Percentiles rank a stretch among this genome's conserved stretches.
Evolutionary conservation across 2,329 filamentous ascomycete species (phyloP).

Genomic region (Colletotrichum chrysophilum): DNA sequence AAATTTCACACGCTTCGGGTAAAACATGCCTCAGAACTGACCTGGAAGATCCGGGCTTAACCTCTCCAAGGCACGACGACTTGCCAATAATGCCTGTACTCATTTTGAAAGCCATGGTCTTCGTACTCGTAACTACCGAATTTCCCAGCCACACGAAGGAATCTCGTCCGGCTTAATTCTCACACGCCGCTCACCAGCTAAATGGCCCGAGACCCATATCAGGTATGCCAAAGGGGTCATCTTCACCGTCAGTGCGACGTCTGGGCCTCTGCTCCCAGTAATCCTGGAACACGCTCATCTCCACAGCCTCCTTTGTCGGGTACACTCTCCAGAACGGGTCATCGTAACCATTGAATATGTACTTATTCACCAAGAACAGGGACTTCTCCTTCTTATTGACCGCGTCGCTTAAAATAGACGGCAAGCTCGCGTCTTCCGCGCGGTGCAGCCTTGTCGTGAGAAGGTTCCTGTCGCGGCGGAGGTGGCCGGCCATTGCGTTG

Average conservation of each 20-base stretch:
- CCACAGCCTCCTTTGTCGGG: background rate
- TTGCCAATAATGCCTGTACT: background rate
- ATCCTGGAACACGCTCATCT: background rate
- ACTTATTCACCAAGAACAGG: background rate
- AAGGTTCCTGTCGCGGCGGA: background rate
- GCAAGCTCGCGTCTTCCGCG: background rate
- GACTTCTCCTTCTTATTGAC: background rate
- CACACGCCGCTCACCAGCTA: background rate
- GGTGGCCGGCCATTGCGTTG: background rate
- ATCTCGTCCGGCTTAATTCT: background rate
- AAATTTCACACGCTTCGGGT: background rate
- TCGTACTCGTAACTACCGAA: background rate
- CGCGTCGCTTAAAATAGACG: too few species aligned
- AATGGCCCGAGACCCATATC: background rate
- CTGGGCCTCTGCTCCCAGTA: background rate
- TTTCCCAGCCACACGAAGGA: fast-evolving
- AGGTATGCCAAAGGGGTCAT: too few species aligned
- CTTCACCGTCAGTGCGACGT: background rate
- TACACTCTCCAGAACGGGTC: background rate
- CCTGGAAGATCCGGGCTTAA: background rate
- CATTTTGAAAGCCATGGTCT: background rate
- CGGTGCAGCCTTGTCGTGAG: too few species aligned
- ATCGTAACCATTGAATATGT: too few species aligned
- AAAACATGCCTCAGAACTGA: background rate
- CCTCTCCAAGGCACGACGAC: background rate